Base-by-base conservation (phyloP, 148 eudicot species). In the Drosera capensis region DNA sequence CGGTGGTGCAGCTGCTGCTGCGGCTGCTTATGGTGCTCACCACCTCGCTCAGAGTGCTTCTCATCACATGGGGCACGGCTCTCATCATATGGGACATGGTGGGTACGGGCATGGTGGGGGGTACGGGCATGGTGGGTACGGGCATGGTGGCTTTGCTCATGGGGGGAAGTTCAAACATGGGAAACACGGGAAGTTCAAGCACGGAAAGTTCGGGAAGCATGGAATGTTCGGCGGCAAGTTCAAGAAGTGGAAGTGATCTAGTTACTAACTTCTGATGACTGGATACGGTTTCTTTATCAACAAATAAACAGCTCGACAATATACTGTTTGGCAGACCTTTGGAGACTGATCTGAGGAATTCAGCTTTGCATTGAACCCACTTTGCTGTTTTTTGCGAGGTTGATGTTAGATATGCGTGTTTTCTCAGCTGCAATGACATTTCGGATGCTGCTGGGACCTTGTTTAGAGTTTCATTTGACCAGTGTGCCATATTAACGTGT, bases 1-100 rank as follows among this genome's bases (percentile, higher is more conserved):
- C 14, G 72, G 72, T 8, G 72, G 67, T 18, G 72, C 71, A 25
- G 71, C 71, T 9, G 66, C 71, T 0, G 71, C 71, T 13, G 66
- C 72, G 1, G 72, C 68, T 7, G 72, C 67, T 14, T 67, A 67
- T 43, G 72, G 68, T 14, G 63, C 63, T 14, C 63, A 57, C 28
- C 62, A 52, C 20, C 47, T 61, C 8, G 17, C 58, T 8, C 71
- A 67, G 17, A 65, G 70, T 18, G 49, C 46, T 28, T 17, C 20
- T n/a, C 51, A 64, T 29, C 8, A 12, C 35, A 12, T 12, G 12
- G 35, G 35, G 40, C 40, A 37, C 34, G 56, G 64, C 25, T 28
- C 31, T 3, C 31, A 28, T 9, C 31, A 28, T 9, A 28, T 28
- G 43, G 41, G n/a, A n/a, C n/a, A n/a, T n/a, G 59, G 49, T 5